phyloP scores from a whole-genome alignment of 768 basidiomycete genomes.

The Phylloporus sp. region DNA sequence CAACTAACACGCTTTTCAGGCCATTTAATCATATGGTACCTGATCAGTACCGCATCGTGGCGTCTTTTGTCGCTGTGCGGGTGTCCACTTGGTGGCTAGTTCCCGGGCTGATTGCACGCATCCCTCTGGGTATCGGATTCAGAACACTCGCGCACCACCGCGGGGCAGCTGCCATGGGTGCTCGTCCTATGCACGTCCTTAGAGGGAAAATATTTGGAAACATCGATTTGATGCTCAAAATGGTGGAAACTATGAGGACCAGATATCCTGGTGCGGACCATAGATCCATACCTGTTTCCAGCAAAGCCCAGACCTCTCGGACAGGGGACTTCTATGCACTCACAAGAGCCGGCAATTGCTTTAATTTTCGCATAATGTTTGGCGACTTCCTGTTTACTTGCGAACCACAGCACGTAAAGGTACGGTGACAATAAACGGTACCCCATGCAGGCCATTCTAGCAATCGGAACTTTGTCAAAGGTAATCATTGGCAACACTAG shows the following conservation, averaged over 20 bases:
- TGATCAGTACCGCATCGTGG: not conserved
- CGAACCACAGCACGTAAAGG: conserved; percentile 52
- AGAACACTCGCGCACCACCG: conserved; percentile 29
- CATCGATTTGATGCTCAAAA: conserved; percentile 36
- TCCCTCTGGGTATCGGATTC: conserved; percentile 33
- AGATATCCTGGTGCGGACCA: conserved; percentile 47
- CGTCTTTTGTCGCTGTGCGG: conserved; percentile 10
- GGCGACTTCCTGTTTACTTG: conserved; percentile 43
- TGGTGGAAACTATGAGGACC: conserved; percentile 33
- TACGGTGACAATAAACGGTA: not conserved
- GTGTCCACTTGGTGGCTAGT: conserved; percentile 38
- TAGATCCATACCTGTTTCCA: not conserved
- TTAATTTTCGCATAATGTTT: conserved; percentile 44
- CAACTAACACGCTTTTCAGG: not conserved
- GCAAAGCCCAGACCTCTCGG: not conserved
- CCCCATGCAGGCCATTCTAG: conserved; percentile 37
- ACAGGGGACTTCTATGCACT: conserved; percentile 41
- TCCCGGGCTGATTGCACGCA: conserved; percentile 24
- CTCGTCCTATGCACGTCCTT: conserved; percentile 37
- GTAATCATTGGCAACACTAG: conserved; percentile 31
- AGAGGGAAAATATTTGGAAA: conserved; percentile 42
- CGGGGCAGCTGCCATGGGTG: conserved; percentile 41
- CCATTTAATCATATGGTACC: not conserved
- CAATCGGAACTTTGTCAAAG: conserved; percentile 57
- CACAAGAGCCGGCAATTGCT: conserved; percentile 37